These are phyloP conservation scores for Fusarium torulosum DNA, from an alignment of 2,329 filamentous ascomycete species.

Conservation along the genomic window DNA sequence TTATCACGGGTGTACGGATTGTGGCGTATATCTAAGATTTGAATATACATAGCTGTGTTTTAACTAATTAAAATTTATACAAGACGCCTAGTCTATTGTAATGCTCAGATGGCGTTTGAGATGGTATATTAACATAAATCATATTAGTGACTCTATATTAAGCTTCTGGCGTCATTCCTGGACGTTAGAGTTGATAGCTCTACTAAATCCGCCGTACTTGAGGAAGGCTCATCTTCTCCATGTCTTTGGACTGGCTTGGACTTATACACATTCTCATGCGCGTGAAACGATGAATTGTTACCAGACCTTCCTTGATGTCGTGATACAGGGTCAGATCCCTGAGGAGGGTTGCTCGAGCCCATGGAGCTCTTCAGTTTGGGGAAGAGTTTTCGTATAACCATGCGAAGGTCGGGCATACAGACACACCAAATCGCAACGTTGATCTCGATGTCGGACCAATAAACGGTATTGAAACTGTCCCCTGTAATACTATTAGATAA, in stretches of 20 bases:
- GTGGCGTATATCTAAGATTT: too few species aligned
- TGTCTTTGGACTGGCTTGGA: background rate
- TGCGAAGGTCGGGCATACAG: conserved; percentile 12
- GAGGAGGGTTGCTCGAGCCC: background rate
- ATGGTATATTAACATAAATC: background rate
- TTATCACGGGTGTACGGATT: too few species aligned
- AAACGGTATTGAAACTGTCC: conserved; percentile 18
- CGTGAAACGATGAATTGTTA: background rate
- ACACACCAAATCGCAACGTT: conserved; percentile 15
- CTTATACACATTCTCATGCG: background rate
- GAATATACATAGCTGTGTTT: background rate
- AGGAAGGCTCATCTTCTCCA: background rate
- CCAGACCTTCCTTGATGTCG: background rate
- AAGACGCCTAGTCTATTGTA: background rate
- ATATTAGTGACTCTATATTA: background rate
- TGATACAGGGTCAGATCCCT: background rate
- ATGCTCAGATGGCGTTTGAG: background rate
- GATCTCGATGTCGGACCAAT: conserved; percentile 20
- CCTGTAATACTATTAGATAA: background rate
- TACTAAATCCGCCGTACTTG: background rate
- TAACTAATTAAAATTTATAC: background rate
- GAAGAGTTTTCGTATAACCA: background rate
- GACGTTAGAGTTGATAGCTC: background rate
- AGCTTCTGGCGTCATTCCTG: background rate
- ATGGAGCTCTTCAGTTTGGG: background rate